Evolutionary conservation across 306 rosid genomes (phyloP).

Genomic region (Ormosia semicastrata): DNA sequence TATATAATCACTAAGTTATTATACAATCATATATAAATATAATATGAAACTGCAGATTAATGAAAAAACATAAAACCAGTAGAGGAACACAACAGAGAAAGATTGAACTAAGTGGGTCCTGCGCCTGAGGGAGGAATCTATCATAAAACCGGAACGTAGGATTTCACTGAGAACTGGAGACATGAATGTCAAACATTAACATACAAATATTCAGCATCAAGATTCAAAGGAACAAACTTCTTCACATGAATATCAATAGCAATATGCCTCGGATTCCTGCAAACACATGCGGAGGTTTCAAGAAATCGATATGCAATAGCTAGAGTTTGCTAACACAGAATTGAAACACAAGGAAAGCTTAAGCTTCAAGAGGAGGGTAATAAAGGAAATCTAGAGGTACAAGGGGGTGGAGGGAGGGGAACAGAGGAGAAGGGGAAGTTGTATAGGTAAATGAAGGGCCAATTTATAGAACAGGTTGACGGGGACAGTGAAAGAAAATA

Average conservation of each 20-base stretch:
- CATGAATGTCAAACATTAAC: constrained; percentile 75
- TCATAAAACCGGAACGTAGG: constrained; percentile 85
- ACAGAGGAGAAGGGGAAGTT: constrained; percentile 35
- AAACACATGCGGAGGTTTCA: background rate
- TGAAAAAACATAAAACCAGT: constrained; percentile 98
- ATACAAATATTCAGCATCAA: constrained; percentile 32
- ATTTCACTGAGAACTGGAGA: constrained; percentile 95
- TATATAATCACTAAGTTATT: background rate
- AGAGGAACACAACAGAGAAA: constrained; percentile 92
- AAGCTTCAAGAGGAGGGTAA: too few relatives aligned
- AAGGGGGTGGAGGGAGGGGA: background rate
- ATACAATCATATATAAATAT: background rate
- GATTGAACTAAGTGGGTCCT: constrained; percentile 93
- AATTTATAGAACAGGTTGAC: constrained; percentile 49
- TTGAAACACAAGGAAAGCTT: too few relatives aligned
- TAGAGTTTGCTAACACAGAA: too few relatives aligned
- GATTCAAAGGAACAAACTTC: background rate
- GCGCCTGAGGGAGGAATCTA: constrained; percentile 76
- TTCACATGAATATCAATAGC: too few relatives aligned
- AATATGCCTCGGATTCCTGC: constrained; percentile 15
- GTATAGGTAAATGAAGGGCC: constrained; percentile 1
- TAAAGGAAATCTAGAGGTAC: too few relatives aligned
- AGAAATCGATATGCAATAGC: background rate
- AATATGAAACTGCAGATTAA: constrained; percentile 11
- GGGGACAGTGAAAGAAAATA: background rate